Conservation (phyloP, 805 yeast genomes). For the Wickerhamiella sergipiensis region DNA sequence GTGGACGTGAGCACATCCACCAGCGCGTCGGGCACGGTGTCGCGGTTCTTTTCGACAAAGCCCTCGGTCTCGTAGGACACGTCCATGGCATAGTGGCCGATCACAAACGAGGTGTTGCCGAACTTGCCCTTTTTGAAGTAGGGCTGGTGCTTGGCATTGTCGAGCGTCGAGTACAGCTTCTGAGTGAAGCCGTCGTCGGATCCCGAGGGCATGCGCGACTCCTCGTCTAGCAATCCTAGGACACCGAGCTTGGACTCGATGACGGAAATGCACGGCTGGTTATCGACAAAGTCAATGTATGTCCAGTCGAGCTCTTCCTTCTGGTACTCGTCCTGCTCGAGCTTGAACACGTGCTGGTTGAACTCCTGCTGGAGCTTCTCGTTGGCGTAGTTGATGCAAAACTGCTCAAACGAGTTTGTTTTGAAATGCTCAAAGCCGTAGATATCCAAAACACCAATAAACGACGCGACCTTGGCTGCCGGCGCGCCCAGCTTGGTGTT, state of each 20-base stretch:
- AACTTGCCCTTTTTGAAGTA: conserved; percentile 88
- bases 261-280: conserved; percentile 89
- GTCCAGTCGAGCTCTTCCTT: conserved; percentile 93
- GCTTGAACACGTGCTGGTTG: conserved; percentile 91
- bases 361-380: conserved; percentile 96
- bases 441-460: conserved; percentile 93
- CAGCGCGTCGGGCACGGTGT: conserved; percentile 93
- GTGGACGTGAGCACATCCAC: conserved; percentile 67
- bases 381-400: conserved; percentile 92
- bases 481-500: conserved; percentile 48
- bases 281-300: conserved; percentile 88
- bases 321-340: conserved; percentile 91
- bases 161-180: conserved; percentile 75
- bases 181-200: conserved; percentile 84
- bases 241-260: conserved; percentile 86
- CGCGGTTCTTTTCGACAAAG: conserved; percentile 92
- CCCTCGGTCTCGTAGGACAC: conserved; percentile 88
- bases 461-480: conserved; percentile 49
- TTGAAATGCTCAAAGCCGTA: conserved; percentile 96
- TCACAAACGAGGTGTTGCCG: conserved; percentile 82
- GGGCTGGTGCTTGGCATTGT: conserved; percentile 57
- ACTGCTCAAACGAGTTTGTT: conserved; percentile 89
- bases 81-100: conserved; percentile 87
- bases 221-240: conserved; percentile 81
- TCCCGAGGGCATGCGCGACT: conserved; percentile 88